These are phyloP conservation scores for Diospyros kaki DNA, from an alignment of 148 eudicot genomes.

Conservation along the genomic window DNA sequence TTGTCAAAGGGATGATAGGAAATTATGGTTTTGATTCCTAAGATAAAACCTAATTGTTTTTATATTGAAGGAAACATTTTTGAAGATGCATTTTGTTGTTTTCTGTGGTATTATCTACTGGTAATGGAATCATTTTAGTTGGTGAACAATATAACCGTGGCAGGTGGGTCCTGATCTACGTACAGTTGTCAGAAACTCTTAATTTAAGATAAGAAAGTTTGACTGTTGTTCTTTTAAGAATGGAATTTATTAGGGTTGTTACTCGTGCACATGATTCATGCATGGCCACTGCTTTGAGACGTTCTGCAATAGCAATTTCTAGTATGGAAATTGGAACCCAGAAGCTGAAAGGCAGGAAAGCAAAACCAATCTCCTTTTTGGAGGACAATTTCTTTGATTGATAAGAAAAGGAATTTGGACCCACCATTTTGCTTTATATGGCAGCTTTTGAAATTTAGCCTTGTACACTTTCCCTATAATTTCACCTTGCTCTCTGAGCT, in stretches of 20 bases:
- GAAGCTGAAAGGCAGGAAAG: not conserved
- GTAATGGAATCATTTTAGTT: not conserved
- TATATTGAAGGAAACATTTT: not conserved
- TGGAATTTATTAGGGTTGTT: too few species aligned
- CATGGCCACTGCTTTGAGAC: not conserved
- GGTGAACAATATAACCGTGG: not conserved
- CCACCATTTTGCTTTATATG: not conserved
- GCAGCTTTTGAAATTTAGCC: not conserved
- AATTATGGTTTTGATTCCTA: not conserved
- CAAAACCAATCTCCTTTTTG: too few species aligned
- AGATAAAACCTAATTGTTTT: too few species aligned
- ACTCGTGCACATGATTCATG: not conserved
- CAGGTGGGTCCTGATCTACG: too few species aligned
- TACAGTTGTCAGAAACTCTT: too few species aligned
- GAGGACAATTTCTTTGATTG: not conserved
- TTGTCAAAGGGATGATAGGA: not conserved
- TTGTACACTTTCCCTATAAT: not conserved
- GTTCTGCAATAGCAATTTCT: not conserved
- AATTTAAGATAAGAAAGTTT: too few species aligned
- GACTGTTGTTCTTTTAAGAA: too few species aligned
- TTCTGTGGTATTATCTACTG: not conserved
- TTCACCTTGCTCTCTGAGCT: not conserved
- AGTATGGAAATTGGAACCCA: not conserved
- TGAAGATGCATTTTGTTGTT: not conserved
- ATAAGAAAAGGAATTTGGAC: not conserved